Conservation (phyloP, 768 basidiomycete species). For the Hemileccinum impolitum region DNA sequence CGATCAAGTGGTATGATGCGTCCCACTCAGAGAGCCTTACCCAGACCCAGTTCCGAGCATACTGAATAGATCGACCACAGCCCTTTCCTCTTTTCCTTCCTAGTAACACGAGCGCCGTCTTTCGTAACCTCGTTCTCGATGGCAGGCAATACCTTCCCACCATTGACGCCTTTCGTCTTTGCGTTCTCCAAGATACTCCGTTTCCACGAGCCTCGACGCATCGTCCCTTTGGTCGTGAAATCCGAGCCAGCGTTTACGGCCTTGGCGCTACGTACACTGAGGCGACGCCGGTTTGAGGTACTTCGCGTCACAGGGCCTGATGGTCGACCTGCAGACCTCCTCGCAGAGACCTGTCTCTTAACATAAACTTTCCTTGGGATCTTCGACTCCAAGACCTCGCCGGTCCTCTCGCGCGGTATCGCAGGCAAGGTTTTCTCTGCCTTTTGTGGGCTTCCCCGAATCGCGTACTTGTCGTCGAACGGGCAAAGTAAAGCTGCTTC, state of each 20-base stretch:
- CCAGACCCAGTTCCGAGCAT: constrained; percentile 21
- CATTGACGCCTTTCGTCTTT: constrained; percentile 4
- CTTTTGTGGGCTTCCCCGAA: constrained; percentile 3
- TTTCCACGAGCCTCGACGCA: constrained; percentile 28
- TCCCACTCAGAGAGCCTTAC: constrained; percentile 8
- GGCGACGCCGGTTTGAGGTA: constrained; percentile 13
- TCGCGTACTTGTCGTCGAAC: constrained; percentile 24
- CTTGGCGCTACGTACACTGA: constrained; percentile 17
- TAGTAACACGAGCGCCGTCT: constrained; percentile 1
- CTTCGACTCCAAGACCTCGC: constrained; percentile 11
- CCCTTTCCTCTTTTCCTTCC: constrained; percentile 24
- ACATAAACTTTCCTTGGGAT: constrained; percentile 21
- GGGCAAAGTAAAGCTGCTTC: constrained; percentile 21
- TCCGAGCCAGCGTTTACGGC: background rate
- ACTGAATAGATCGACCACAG: constrained; percentile 30
- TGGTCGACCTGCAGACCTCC: background rate
- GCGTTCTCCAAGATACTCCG: constrained; percentile 19
- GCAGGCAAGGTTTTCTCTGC: constrained; percentile 15
- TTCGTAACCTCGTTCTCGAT: constrained; percentile 12
- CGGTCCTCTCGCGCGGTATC: constrained; percentile 2
- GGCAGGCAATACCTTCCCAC: constrained; percentile 8
- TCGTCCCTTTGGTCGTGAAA: constrained; percentile 16
- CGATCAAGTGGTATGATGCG: constrained; percentile 4
- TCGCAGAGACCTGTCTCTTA: constrained; percentile 17
- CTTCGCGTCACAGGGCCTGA: constrained; percentile 3